Percentiles rank a stretch among this genome's conserved stretches.
Conservation (phyloP, 805 yeast species). For the Candida maltosa region DNA sequence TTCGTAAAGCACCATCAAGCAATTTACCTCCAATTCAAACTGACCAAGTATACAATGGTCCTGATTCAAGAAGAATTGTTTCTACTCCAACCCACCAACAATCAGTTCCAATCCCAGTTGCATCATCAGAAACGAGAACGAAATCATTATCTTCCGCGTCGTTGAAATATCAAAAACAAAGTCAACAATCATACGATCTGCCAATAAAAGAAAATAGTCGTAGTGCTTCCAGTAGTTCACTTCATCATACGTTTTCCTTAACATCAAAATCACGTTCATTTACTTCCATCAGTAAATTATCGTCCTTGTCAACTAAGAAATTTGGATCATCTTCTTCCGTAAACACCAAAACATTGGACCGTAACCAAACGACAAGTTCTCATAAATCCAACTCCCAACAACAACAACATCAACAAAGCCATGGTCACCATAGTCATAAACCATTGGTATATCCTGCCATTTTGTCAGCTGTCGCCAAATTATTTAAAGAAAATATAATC, state of each 20-base stretch:
- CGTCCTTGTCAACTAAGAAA: constrained; percentile 40
- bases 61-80: constrained; percentile 23
- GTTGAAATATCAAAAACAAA: constrained; percentile 4
- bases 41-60: constrained; percentile 10
- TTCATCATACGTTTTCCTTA: constrained; percentile 33
- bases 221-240: constrained; percentile 15
- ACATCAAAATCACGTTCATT: constrained; percentile 40
- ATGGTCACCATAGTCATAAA: constrained; percentile 41
- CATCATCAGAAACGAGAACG: constrained; percentile 18
- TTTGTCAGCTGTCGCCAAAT: constrained; percentile 77
- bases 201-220: constrained; percentile 9
- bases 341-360: constrained; percentile 26
- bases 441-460: constrained; percentile 89
- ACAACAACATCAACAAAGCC: constrained; percentile 30
- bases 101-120: neutral
- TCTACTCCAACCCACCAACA: constrained; percentile 14
- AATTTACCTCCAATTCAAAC: constrained; percentile 14
- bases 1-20: constrained; percentile 16
- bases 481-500: constrained; percentile 66
- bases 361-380: neutral
- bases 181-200: constrained; percentile 4
- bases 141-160: constrained; percentile 27
- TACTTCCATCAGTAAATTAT: constrained; percentile 37
- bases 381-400: neutral
- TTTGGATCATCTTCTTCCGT: constrained; percentile 30